These are phyloP conservation scores for Afroboletus lepidellus DNA, from an alignment of 1,284 basidiomycete genomes.

Conservation along the genomic window DNA sequence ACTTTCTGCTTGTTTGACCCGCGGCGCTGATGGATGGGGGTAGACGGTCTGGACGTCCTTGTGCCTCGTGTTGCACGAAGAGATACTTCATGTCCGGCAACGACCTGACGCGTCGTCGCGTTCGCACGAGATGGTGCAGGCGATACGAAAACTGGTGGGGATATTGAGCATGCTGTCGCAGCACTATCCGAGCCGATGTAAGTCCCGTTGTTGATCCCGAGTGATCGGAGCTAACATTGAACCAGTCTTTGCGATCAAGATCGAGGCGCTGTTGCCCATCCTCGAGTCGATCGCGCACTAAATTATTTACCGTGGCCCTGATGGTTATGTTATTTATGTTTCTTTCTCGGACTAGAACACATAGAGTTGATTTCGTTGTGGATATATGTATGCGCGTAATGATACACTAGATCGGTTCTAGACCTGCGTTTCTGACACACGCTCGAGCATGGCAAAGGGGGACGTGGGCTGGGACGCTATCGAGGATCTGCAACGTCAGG, in stretches of 20 bases:
- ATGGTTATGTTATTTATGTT: neutral
- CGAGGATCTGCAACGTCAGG: conserved; percentile 2
- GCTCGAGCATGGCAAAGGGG: conserved; percentile 29
- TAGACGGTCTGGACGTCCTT: conserved; percentile 28
- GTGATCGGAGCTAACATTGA: neutral
- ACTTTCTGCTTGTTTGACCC: neutral
- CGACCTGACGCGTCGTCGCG: neutral
- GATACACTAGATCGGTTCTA: conserved; percentile 1
- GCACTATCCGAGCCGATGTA: conserved; percentile 18
- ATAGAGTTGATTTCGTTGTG: neutral
- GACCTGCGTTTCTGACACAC: conserved; percentile 11
- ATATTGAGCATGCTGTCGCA: conserved; percentile 22
- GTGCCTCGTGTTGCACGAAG: conserved; percentile 24
- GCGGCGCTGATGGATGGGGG: neutral
- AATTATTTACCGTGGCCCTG: too few relatives aligned
- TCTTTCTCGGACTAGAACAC: neutral
- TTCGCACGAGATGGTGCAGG: conserved; percentile 12
- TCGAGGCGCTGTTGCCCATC: conserved; percentile 27
- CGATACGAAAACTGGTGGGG: conserved; percentile 18
- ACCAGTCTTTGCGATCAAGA: conserved; percentile 25
- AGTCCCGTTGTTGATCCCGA: neutral
- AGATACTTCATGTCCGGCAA: conserved; percentile 18
- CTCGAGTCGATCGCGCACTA: conserved; percentile 25
- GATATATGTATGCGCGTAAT: neutral
- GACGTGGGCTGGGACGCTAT: conserved; percentile 27